Base-by-base conservation (phyloP, 805 yeast genomes). In the Metschnikowia continentalis region DNA sequence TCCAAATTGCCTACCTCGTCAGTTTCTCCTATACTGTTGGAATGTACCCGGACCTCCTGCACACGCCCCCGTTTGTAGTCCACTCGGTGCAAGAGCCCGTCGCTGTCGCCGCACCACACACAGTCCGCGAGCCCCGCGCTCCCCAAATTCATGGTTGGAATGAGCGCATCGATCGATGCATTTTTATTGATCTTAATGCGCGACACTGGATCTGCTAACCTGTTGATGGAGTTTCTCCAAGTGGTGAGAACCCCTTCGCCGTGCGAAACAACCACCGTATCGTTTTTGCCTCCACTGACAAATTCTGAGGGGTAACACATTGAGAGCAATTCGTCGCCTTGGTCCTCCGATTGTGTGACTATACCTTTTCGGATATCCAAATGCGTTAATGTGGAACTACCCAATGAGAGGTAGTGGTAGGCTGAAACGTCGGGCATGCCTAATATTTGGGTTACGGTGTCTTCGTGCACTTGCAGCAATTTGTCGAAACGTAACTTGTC, bases 311-410 rank as follows among this genome's bases (percentile, higher is more conserved):
- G 78, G 70, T 84, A 82, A 36, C 88, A 72, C 60, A 89, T 85
- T 50, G 90, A 77, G 40, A 92, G 69, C n/a, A 92, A 69, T 63
- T 92, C 99, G 62, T 92, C 98, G 58, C 87, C 96, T 69, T 92
- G 99, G 63, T 90, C 91, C 55, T 91, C 98, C 35, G 91, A 83
- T 37, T 78, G 77, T 3, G 79, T 69, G 1, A 85, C 66, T 2
- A 83, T 76, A 4, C 87, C 88, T 58, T 86, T 88, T 44, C 97
- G 72, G 3, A 86, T 75, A 65, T 92, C 97, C 60, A 91, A 76
- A 52, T 84, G 85, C 0, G 90, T 78, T 40, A 92, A 70, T 0
- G 91, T 86, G 3, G 96, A 88, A 10, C 92, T 84, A 1, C 97
- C 97, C 26, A 86, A 75, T 0, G 94, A 81, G 22, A 90, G 75